Base-by-base conservation (phyloP, 2,329 filamentous ascomycete genomes). In the Cordyceps militaris region DNA sequence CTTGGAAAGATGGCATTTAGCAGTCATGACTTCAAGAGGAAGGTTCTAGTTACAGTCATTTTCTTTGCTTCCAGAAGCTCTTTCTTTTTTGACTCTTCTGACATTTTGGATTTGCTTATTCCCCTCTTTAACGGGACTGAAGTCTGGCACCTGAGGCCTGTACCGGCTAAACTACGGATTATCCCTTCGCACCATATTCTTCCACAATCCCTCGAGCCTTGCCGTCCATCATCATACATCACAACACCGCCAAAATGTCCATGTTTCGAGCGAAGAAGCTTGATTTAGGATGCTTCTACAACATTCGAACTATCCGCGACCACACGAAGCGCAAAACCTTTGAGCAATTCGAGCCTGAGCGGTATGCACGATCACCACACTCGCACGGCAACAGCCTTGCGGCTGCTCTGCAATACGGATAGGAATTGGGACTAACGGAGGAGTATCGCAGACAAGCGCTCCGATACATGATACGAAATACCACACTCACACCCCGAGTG, bases 311-410 rank as follows among this genome's bases (percentile, higher is more conserved):
- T 64, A 88, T 99, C 70, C 90, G 94, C 67, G 94, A 99, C 74
- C 91, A 97, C 77, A 92, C 91, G 57, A 99, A 97, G 83, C 88
- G 94, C 67, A 93, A 95, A 77, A 89, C 91, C 59, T 97, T 92
- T 68, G 88, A 88, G 69, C 80, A 91, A 70, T 79, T 87, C 69
- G 94, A 99, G 77, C 84, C 91, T 4, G 88, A 97, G 76, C 87
- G 93, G 92, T 95, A 78, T 62, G 72, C 62, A 63, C 14, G 5
- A 14, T 19, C 21, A 14, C 24, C 30, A 24, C 13, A 28, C 9
- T 30, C 4, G 8, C 16, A 19, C 6, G 4, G 7, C 23, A 1
- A 32, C 5, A 13, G 42, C 10, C 44, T 5, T 26, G 23, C 34
- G 16, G 13, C 9, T 9, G 21, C 10, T 14, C 34, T 19, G 40